A percentile compares a stretch with the other conserved stretches of the same genome.
phyloP scores from a whole-genome alignment of 306 rosid species.

The Mucuna pruriens region DNA sequence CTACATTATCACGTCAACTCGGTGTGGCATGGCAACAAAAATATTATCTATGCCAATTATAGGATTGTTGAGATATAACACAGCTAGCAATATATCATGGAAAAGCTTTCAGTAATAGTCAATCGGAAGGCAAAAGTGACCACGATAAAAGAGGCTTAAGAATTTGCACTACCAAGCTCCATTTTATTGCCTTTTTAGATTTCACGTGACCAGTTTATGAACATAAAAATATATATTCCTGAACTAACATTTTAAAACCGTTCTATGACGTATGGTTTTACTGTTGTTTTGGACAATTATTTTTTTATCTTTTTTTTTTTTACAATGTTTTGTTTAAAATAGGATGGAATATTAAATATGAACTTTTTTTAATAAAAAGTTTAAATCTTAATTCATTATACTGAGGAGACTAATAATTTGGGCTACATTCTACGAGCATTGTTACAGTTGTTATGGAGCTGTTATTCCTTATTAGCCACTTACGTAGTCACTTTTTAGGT shows the following conservation, averaged over 20 bases:
- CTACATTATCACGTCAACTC: not conserved
- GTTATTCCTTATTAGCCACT: constrained; percentile 2
- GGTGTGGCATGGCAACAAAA: not conserved
- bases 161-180: not conserved
- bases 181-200: too few relatives aligned
- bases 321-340: too few relatives aligned
- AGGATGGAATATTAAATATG: too few relatives aligned
- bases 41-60: not conserved
- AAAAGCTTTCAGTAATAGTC: not conserved
- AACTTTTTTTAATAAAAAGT: too few relatives aligned
- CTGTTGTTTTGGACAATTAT: constrained; percentile 28
- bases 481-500: not conserved
- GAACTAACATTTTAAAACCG: not conserved
- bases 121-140: not conserved
- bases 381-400: too few relatives aligned
- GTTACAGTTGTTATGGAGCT: constrained; percentile 5
- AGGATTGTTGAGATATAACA: too few relatives aligned
- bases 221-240: too few relatives aligned
- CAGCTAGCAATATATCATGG: not conserved
- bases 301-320: too few relatives aligned
- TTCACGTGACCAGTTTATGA: too few relatives aligned
- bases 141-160: not conserved
- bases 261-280: too few relatives aligned
- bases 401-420: too few relatives aligned
- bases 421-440: too few relatives aligned